Percentiles rank a stretch among this genome's conserved stretches.
These are phyloP conservation scores for Trifolium fragiferum DNA, from an alignment of 306 rosid species.

Conservation along the genomic window DNA sequence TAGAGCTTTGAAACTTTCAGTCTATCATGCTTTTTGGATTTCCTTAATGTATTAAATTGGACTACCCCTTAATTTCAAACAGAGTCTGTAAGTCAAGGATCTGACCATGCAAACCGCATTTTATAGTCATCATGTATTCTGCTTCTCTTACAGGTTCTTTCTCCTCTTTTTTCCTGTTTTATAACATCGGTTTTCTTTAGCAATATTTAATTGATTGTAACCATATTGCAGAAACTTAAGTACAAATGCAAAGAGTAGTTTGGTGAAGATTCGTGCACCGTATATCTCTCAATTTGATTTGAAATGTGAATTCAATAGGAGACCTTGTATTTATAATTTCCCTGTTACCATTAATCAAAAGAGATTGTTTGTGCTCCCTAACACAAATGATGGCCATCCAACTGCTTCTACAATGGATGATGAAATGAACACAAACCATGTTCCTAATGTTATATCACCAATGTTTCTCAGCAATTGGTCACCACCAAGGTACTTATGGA, in stretches of 20 bases:
- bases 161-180: slow-evolving; percentile 18
- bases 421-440: slow-evolving; percentile 61
- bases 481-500: slow-evolving; percentile 87
- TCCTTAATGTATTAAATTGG: slow-evolving; percentile 14
- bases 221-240: slow-evolving; percentile 55
- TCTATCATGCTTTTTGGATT: slow-evolving; percentile 41
- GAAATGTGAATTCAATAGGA: slow-evolving; percentile 41
- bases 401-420: slow-evolving; percentile 50
- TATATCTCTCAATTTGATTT: slow-evolving; percentile 43
- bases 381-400: slow-evolving; percentile 63
- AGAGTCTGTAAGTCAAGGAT: slow-evolving; percentile 33
- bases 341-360: slow-evolving; percentile 35
- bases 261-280: slow-evolving; percentile 45
- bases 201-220: slow-evolving; percentile 33
- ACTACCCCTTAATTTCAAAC: slow-evolving; percentile 38
- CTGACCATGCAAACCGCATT: slow-evolving; percentile 51
- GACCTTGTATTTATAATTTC: slow-evolving; percentile 43
- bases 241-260: slow-evolving; percentile 39
- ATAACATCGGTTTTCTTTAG: slow-evolving; percentile 5
- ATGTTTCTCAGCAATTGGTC: slow-evolving; percentile 70
- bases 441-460: slow-evolving; percentile 47
- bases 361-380: slow-evolving; percentile 59
- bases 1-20: slow-evolving; percentile 34
- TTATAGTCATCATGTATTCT: slow-evolving; percentile 48
- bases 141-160: slow-evolving; percentile 50